A percentile compares a stretch with the other conserved stretches of the same genome.
phyloP scores from a whole-genome alignment of 768 basidiomycete species.

The Infundibulicybe gibba region DNA sequence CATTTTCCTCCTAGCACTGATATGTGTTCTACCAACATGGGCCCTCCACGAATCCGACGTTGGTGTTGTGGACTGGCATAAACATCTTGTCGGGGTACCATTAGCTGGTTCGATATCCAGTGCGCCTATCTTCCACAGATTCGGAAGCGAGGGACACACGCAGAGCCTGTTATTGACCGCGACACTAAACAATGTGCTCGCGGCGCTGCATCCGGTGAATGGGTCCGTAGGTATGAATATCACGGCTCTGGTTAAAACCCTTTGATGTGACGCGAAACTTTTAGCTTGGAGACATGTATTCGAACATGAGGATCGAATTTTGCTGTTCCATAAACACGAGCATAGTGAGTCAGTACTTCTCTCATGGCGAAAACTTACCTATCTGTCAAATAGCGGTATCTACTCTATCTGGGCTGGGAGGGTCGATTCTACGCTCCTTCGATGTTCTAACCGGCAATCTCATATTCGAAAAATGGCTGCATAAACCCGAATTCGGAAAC shows the following conservation, averaged over 20 bases:
- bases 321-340: conserved; percentile 55
- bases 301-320: conserved; percentile 64
- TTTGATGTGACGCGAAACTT: conserved; percentile 7
- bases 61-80: conserved; percentile 88
- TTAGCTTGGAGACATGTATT: conserved; percentile 81
- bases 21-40: conserved; percentile 16
- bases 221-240: conserved; percentile 65
- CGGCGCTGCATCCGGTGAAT: conserved; percentile 61
- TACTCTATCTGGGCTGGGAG: conserved; percentile 73
- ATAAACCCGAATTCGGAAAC: conserved; percentile 37
- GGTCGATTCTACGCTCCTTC: conserved; percentile 65
- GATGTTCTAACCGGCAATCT: conserved; percentile 62
- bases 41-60: conserved; percentile 73
- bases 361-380: not conserved
- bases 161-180: conserved; percentile 58
- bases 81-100: conserved; percentile 70
- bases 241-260: not conserved
- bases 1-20: conserved; percentile 13
- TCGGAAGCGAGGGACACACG: conserved; percentile 20
- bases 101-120: conserved; percentile 43
- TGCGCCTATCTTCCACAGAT: conserved; percentile 57
- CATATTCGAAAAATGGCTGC: conserved; percentile 61
- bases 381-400: conserved; percentile 47
- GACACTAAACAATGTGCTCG: conserved; percentile 75
- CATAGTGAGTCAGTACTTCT: conserved; percentile 42